Evolutionary conservation across 352 stramenopile genomes (phyloP).

Genomic region (Aphanomyces invadans): DNA sequence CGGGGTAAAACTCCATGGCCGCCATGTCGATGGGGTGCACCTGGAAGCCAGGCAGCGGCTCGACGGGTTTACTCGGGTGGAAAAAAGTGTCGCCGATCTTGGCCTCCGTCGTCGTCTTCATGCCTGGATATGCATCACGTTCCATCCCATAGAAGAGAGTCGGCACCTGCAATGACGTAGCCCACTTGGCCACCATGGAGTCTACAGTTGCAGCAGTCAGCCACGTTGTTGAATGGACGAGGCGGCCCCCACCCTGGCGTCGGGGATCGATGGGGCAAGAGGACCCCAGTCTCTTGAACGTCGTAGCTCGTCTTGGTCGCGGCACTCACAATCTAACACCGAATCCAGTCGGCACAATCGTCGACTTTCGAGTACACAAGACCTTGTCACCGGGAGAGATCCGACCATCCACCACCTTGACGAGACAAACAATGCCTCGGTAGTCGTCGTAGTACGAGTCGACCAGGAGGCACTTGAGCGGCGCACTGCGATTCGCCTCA

Average conservation of each 20-base stretch:
- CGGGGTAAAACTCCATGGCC: too few species aligned
- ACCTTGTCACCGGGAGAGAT: conserved; percentile 72
- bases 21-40: conserved; percentile 3
- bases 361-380: too few species aligned
- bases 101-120: conserved; percentile 96
- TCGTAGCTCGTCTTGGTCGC: conserved; percentile 78
- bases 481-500: conserved; percentile 43
- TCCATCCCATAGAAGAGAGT: neutral
- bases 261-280: conserved; percentile 82
- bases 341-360: too few species aligned
- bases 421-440: conserved; percentile 92
- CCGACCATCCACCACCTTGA: conserved; percentile 91
- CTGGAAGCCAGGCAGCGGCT: conserved; percentile 69
- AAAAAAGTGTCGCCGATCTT: conserved; percentile 87
- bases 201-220: conserved; percentile 20
- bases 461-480: conserved; percentile 90
- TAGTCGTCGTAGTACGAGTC: conserved; percentile 97
- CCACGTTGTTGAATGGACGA: too few species aligned
- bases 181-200: conserved; percentile 93
- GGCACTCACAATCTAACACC: conserved; percentile 44
- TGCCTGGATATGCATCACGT: conserved; percentile 33
- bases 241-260: conserved; percentile 53
- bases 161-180: conserved; percentile 88
- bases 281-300: conserved; percentile 93
- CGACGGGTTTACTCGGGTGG: conserved; percentile 49